Conservation (phyloP, 306 rosid genomes). For the Hippophae rhamnoides region DNA sequence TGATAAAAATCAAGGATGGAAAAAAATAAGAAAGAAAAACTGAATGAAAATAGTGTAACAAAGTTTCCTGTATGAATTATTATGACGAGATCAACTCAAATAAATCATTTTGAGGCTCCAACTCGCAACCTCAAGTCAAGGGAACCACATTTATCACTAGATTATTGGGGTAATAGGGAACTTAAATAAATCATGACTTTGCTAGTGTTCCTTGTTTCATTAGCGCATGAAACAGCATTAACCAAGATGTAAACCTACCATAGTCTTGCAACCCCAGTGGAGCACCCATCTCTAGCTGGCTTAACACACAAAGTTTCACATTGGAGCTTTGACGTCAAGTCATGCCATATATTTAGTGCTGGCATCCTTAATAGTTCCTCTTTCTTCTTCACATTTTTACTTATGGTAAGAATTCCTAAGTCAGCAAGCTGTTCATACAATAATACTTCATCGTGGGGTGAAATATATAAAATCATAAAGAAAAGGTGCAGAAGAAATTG, state of each 20-base stretch:
- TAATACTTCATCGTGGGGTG: conserved; percentile 7
- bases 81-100: background rate
- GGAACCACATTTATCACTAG: too few relatives aligned
- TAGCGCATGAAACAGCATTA: conserved; percentile 10
- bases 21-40: conserved; percentile 10
- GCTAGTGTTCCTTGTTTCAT: conserved; percentile 1
- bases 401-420: conserved; percentile 73
- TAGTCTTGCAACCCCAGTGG: conserved; percentile 92
- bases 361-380: conserved; percentile 42
- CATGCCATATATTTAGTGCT: conserved; percentile 53
- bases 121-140: too few relatives aligned
- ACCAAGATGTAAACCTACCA: conserved; percentile 42
- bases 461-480: conserved; percentile 10
- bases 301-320: conserved; percentile 81
- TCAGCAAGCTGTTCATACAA: conserved; percentile 48
- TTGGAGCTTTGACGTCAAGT: conserved; percentile 56
- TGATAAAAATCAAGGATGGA: conserved; percentile 10
- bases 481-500: background rate
- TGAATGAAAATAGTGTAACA: conserved; percentile 15
- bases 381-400: conserved; percentile 50
- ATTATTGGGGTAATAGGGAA: too few relatives aligned
- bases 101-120: background rate
- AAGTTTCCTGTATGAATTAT: conserved; percentile 3
- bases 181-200: background rate
- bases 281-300: conserved; percentile 96